Evolutionary conservation across 2,329 filamentous ascomycete genomes (phyloP), one percentile per base, ranked within the genome.

Genomic region (Pseudogymnoascus sp.): DNA sequence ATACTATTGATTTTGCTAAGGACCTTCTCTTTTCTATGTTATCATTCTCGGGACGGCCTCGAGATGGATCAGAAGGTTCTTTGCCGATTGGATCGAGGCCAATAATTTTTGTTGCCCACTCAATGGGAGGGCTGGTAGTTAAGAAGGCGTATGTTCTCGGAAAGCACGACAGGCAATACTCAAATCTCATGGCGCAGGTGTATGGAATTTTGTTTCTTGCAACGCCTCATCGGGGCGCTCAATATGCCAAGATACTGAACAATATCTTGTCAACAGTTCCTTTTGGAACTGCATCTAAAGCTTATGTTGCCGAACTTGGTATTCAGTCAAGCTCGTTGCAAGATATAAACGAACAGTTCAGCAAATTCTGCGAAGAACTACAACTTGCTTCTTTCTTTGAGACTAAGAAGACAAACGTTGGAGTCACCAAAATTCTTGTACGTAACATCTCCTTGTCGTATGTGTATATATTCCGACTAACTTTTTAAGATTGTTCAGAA

Each of bases 331-430:
- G 65, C 4, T 65, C 73, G 0, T 60, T 80, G 12, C 66, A 73
- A 51, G 69, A 73, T 3, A 73, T 81, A 62, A 81, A 81, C 66
- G 76, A 80, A 2, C 68, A 75, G 36, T 82, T 81, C 65, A 74
- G 76, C 45, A 51, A 3, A 4, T 51, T 1, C 4, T 51, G 45
- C 1, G 45, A 51, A n/a, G 45, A 51, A 8, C 8, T 51, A 3
- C 45, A 29, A 10, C 45, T 51, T 4, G 73, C 73, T 67, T 80
- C 78, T 0, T 81, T 81, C 65, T 79, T 79, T 65, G 79, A 81
- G 66, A 79, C 77, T 0, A 67, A 73, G 21, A 69, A 69, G 7
- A 70, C 71, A 2, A 65, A 66, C 21, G 63, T 72, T 8, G 73
- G 69, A 26, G 42, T 69, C 23, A 67, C 66, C 18, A 72, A 68